phyloP scores from a whole-genome alignment of 106 monocot genomes.

The Allium cepa region DNA sequence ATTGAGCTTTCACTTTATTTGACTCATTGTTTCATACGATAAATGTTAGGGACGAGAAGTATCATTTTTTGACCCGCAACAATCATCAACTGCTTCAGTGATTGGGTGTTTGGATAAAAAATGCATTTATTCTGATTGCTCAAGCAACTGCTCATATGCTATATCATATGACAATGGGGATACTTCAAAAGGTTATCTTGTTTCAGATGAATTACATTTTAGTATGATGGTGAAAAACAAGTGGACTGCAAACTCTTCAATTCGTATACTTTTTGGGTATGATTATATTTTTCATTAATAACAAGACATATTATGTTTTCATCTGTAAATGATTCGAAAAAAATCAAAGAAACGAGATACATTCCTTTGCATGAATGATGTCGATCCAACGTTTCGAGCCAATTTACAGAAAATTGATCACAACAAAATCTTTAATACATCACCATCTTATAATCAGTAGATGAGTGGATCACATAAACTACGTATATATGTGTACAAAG shows the following conservation, averaged over 20 bases:
- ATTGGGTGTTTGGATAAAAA: too few species aligned
- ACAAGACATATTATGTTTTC: neutral
- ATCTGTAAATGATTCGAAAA: neutral
- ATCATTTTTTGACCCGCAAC: too few species aligned
- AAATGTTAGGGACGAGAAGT: too few species aligned
- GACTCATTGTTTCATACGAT: too few species aligned
- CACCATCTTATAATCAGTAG: neutral
- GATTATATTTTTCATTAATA: neutral
- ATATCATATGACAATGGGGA: conserved; percentile 93
- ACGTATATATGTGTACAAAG: neutral
- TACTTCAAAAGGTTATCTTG: conserved; percentile 78
- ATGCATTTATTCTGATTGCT: conserved; percentile 36
- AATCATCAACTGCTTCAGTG: too few species aligned
- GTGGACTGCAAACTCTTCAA: conserved; percentile 54
- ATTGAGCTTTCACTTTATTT: too few species aligned
- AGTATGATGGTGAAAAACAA: conserved; percentile 36
- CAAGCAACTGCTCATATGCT: conserved; percentile 53
- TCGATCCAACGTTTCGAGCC: neutral
- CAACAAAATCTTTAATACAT: neutral
- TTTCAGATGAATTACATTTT: conserved; percentile 66
- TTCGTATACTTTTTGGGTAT: conserved; percentile 84
- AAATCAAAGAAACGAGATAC: neutral
- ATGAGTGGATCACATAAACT: neutral
- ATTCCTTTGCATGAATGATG: neutral
- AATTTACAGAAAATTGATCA: too few species aligned